Percentiles rank a stretch among this genome's conserved stretches.
phyloP scores from a whole-genome alignment of 1,284 basidiomycete genomes.

The Ustilago esculenta region DNA sequence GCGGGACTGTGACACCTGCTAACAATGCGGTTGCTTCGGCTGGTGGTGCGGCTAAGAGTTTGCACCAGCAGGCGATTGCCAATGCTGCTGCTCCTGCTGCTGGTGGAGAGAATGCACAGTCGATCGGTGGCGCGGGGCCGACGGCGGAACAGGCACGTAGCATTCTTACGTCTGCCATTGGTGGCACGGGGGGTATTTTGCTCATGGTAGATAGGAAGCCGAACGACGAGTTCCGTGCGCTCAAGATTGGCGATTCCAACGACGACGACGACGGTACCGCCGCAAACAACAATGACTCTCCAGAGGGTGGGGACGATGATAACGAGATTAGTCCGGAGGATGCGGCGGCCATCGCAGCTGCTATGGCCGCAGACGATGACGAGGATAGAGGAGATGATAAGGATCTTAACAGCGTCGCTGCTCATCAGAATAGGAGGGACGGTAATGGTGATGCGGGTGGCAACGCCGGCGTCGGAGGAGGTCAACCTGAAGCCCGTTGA shows the following conservation, averaged over 20 bases:
- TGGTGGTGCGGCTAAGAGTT: slow-evolving; percentile 15
- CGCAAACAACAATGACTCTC: slow-evolving; percentile 4
- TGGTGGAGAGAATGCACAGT: slow-evolving; percentile 6
- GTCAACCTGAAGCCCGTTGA: no score
- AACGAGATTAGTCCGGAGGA: slow-evolving; percentile 55
- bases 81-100: slow-evolving; percentile 15
- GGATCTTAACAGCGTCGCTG: slow-evolving; percentile 40
- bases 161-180: slow-evolving; percentile 54
- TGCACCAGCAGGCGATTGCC: slow-evolving; percentile 34
- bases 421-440: slow-evolving; percentile 13
- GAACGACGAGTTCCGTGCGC: slow-evolving; percentile 47
- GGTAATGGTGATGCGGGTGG: slow-evolving; percentile 11
- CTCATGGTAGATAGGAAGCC: slow-evolving; percentile 60
- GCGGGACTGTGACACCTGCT: slow-evolving; percentile 52
- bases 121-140: slow-evolving; percentile 7
- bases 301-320: background rate
- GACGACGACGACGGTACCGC: slow-evolving; percentile 22
- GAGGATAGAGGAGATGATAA: slow-evolving; percentile 54
- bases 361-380: slow-evolving; percentile 50
- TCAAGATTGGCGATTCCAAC: slow-evolving; percentile 36
- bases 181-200: slow-evolving; percentile 61
- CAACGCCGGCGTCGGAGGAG: slow-evolving; percentile 6
- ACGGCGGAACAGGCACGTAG: slow-evolving; percentile 49
- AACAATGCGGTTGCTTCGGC: background rate
- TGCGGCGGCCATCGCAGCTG: slow-evolving; percentile 51